phyloP scores from a whole-genome alignment of 768 basidiomycete species.

The Inosperma sp. region DNA sequence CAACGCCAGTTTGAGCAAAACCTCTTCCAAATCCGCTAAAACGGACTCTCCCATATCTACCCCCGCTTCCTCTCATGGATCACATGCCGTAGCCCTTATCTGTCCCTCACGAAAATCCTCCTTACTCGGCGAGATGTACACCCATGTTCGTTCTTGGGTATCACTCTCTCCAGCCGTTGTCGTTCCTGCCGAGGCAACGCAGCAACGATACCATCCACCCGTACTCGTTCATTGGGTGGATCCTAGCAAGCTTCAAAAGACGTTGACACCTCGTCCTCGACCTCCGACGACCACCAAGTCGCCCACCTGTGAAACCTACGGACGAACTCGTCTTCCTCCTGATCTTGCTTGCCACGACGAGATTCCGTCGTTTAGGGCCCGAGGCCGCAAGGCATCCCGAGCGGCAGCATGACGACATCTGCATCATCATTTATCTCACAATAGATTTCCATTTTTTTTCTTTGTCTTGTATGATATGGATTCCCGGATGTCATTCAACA shows the following conservation, averaged over 20 bases:
- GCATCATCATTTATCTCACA: background rate
- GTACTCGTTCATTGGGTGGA: slow-evolving; percentile 9
- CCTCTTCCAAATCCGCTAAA: slow-evolving; percentile 33
- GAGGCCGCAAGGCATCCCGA: slow-evolving; percentile 42
- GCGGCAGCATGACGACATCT: slow-evolving; percentile 26
- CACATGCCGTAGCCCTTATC: slow-evolving; percentile 32
- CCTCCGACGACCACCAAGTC: slow-evolving; percentile 6
- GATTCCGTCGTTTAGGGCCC: slow-evolving; percentile 36
- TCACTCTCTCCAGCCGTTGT: slow-evolving; percentile 29
- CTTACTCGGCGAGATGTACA: slow-evolving; percentile 35
- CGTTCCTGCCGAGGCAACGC: slow-evolving; percentile 17
- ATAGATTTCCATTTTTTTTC: slow-evolving; percentile 3
- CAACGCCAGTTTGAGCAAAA: slow-evolving; percentile 32
- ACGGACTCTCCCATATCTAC: slow-evolving; percentile 52
- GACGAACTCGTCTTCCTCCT: slow-evolving; percentile 8
- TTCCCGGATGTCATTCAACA: background rate
- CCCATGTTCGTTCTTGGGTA: slow-evolving; percentile 45
- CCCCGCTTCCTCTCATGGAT: slow-evolving; percentile 36
- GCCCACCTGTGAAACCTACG: background rate
- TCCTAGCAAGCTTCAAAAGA: slow-evolving; percentile 17
- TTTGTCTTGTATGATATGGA: slow-evolving; percentile 5
- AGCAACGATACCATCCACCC: slow-evolving; percentile 19
- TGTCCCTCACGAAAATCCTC: slow-evolving; percentile 25
- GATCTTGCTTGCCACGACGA: slow-evolving; percentile 18
- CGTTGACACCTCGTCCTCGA: slow-evolving; percentile 21